phyloP scores from a whole-genome alignment of 2,329 filamentous ascomycete genomes.

The Paracoccidioides lutzii region DNA sequence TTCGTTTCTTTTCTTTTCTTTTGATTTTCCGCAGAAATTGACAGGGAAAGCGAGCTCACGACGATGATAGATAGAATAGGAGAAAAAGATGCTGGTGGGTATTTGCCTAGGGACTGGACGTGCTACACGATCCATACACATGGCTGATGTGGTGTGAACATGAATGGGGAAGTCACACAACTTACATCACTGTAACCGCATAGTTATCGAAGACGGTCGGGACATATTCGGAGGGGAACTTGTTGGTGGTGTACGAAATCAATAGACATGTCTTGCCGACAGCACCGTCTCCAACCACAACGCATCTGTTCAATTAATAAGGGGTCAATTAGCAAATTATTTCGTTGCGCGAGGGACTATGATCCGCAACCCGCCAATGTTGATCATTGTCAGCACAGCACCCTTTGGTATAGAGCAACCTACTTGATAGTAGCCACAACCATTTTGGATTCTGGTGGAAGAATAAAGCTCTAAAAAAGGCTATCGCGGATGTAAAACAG shows the following conservation, averaged over 20 bases:
- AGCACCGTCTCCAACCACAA: conserved; percentile 97
- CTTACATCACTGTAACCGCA: conserved; percentile 98
- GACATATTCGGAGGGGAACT: conserved; percentile 99
- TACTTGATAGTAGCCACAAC: conserved; percentile 54
- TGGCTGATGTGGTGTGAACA: conserved; percentile 3
- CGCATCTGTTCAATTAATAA: conserved; percentile 52
- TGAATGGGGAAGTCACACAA: conserved; percentile 18
- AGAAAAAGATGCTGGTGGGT: background rate
- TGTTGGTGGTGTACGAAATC: conserved; percentile 99
- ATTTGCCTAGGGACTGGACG: background rate
- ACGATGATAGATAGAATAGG: background rate
- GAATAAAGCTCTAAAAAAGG: background rate
- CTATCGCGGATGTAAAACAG: background rate
- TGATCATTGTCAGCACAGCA: background rate
- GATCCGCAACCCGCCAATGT: background rate
- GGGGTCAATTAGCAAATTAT: background rate
- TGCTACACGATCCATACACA: conserved; percentile 2
- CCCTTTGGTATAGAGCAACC: conserved; percentile 17
- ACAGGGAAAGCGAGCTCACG: background rate
- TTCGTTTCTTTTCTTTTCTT: background rate
- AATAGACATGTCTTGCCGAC: conserved; percentile 98
- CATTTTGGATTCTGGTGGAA: conserved; percentile 28
- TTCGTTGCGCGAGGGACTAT: too few species aligned
- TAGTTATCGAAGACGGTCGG: conserved; percentile 99
- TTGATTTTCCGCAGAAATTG: background rate